Base-by-base conservation (phyloP, 2,329 filamentous ascomycete genomes). In the Fusarium temperatum region DNA sequence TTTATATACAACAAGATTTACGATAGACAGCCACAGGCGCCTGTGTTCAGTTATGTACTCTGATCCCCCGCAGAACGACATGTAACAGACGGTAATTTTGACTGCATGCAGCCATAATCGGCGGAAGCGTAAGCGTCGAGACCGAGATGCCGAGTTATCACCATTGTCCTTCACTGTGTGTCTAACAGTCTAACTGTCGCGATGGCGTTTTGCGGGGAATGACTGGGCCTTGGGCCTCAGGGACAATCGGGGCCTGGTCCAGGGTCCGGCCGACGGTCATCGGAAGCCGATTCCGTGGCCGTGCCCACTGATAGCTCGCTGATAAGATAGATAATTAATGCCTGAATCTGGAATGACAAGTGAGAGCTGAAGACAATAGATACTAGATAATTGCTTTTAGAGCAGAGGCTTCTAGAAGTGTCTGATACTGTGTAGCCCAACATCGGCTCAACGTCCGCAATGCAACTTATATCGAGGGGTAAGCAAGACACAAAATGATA, bases 81-180 rank as follows among this genome's bases (percentile, higher is more conserved):
- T 44, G 36, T 36, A 51, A 26, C 36, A n/a, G 18, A 65, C 69
- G 70, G 72, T 24, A 57, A 70, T 63, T 55, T 70, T 75, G 57
- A 47, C 73, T 70, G 68, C 20, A 60, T 53, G 44, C 45, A 69
- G 73, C 44, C 47, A 62, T 56, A 51, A 35, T 61, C 62, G 57
- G 63, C 68, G 64, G 53, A 44, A 64, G 65, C 64, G 66, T 50
- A 50, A 50, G 57, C 55, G 57, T 42, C 38, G 32, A 55, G 39
- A 53, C 76, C 76, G 76, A 78, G 68, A 78, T 74, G 58, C 76
- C 76, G 76, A 78, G 73, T 68, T 78, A 78, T 78, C 76, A 70
- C 76, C 76, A 67, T 55, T 28, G 42, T 36, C 28, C 39, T 45
- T 42, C 54, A 59, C 53, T 39, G 60, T 47, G 50, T 59, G 48